Evolutionary conservation across 192 early-diverging fungal genomes (phyloP).

Genomic region (Dimargaris cristalligena): DNA sequence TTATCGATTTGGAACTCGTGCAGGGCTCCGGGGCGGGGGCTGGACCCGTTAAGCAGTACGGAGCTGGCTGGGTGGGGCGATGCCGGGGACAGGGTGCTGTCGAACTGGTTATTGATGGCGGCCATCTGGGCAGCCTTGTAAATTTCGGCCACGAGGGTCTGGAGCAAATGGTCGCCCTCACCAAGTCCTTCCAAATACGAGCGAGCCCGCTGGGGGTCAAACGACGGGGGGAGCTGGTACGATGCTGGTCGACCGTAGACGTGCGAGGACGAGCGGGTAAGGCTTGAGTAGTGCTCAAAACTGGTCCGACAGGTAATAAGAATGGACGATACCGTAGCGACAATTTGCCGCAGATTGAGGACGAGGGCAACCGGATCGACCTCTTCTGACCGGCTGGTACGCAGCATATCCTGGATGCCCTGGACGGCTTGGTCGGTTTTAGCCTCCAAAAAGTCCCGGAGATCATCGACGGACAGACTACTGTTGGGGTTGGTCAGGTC

Average conservation of each 20-base stretch:
- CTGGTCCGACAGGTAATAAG: conserved; percentile 19
- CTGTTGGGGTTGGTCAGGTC: background rate
- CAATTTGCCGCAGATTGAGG: conserved; percentile 4
- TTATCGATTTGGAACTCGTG: conserved; percentile 10
- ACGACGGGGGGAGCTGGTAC: conserved; percentile 15
- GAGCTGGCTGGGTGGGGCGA: background rate
- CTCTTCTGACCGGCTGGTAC: conserved; percentile 18
- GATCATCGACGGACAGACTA: background rate
- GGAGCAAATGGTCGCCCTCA: conserved; percentile 26
- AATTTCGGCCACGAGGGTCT: conserved; percentile 31
- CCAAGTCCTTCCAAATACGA: conserved; percentile 19
- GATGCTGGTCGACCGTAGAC: background rate
- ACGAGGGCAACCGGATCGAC: conserved; percentile 22
- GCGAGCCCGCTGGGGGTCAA: conserved; percentile 15
- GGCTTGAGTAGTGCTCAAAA: conserved; percentile 17
- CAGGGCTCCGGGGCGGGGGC: background rate
- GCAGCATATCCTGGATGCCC: conserved; percentile 26
- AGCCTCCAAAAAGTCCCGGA: conserved; percentile 19
- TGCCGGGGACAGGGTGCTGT: background rate
- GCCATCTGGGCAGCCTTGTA: conserved; percentile 25
- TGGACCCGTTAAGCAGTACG: conserved; percentile 2
- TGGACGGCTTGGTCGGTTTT: conserved; percentile 28
- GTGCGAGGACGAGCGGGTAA: conserved; percentile 14
- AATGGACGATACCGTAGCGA: conserved; percentile 20
- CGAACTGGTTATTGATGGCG: conserved; percentile 17